These are phyloP conservation scores for Crinitomyces ghanaensis DNA, from an alignment of 805 yeast species.

Conservation along the genomic window DNA sequence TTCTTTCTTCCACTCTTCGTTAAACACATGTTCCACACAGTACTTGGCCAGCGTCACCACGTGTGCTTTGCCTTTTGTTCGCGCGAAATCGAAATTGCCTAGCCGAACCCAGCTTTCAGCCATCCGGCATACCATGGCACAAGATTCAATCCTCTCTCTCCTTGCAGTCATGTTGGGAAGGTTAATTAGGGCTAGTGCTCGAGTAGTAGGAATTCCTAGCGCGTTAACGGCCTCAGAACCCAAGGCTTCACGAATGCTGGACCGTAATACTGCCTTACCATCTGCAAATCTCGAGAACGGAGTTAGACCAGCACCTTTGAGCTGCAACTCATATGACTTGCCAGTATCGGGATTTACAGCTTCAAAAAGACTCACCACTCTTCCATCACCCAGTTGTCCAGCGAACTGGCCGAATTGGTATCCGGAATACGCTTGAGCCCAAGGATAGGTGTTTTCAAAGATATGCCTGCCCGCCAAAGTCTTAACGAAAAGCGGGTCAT, in stretches of 20 bases:
- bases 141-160: conserved; percentile 49
- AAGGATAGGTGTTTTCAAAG: conserved; percentile 47
- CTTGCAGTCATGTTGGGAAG: conserved; percentile 75
- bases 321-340: conserved; percentile 51
- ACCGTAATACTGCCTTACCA: conserved; percentile 85
- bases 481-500: conserved; percentile 37
- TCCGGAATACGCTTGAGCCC: conserved; percentile 89
- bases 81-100: conserved; percentile 77
- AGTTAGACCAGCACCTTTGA: conserved; percentile 87
- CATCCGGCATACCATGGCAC: conserved; percentile 77
- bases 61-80: conserved; percentile 56
- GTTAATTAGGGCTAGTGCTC: conserved; percentile 64
- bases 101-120: conserved; percentile 80
- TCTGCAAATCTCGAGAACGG: conserved; percentile 94
- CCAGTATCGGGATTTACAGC: conserved; percentile 36
- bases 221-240: conserved; percentile 72
- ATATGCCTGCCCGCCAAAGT: conserved; percentile 53
- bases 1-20: conserved; percentile 15
- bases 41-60: conserved; percentile 57
- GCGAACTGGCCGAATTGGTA: conserved; percentile 95
- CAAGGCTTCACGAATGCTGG: conserved; percentile 79
- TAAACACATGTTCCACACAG: conserved; percentile 52
- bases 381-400: conserved; percentile 94
- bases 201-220: conserved; percentile 74
- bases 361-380: conserved; percentile 77